A percentile compares a stretch with the other conserved stretches of the same genome.
These are phyloP conservation scores for Teratosphaeria gauchensis DNA, from an alignment of 2,329 filamentous ascomycete species.

Conservation along the genomic window DNA sequence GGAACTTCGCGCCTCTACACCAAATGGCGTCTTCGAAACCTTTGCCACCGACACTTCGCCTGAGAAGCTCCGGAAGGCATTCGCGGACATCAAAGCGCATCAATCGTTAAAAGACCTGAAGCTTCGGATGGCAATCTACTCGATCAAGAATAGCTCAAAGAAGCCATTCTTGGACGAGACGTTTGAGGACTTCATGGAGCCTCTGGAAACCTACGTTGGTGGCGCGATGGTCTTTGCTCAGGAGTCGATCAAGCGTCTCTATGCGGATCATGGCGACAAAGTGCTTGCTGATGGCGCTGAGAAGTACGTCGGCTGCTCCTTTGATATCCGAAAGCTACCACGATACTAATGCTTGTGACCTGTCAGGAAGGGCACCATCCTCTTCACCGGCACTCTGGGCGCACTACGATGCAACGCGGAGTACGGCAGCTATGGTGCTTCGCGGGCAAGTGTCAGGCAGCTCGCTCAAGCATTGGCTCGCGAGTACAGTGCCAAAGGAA, in stretches of 20 bases:
- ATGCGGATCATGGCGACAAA: slow-evolving; percentile 42
- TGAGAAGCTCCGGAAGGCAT: slow-evolving; percentile 38
- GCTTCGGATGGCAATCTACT: slow-evolving; percentile 45
- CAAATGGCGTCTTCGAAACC: slow-evolving; percentile 39
- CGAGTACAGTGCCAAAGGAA: slow-evolving; percentile 47
- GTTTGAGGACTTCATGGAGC: slow-evolving; percentile 39
- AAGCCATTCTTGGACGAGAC: slow-evolving; percentile 49
- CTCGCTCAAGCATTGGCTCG: slow-evolving; percentile 47
- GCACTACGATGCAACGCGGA: slow-evolving; percentile 39
- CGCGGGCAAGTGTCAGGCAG: slow-evolving; percentile 43
- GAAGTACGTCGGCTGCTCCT: slow-evolving; percentile 25
- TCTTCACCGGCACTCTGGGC: slow-evolving; percentile 49
- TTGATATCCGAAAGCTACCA: slow-evolving; percentile 37
- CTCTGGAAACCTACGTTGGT: slow-evolving; percentile 43
- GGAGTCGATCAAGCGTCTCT: slow-evolving; percentile 42
- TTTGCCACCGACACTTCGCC: slow-evolving; percentile 45
- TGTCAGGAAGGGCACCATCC: slow-evolving; percentile 26
- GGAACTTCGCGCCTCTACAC: slow-evolving; percentile 33
- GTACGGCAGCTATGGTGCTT: slow-evolving; percentile 47
- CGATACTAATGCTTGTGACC: neutral
- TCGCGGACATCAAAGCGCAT: slow-evolving; percentile 41
- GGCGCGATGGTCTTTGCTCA: slow-evolving; percentile 49
- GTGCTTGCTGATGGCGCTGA: slow-evolving; percentile 35
- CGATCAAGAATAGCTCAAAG: slow-evolving; percentile 46
- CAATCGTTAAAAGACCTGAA: slow-evolving; percentile 41